These are phyloP conservation scores for Cinnamomum chago DNA, from an alignment of 164 flowering plant species.

Conservation along the genomic window DNA sequence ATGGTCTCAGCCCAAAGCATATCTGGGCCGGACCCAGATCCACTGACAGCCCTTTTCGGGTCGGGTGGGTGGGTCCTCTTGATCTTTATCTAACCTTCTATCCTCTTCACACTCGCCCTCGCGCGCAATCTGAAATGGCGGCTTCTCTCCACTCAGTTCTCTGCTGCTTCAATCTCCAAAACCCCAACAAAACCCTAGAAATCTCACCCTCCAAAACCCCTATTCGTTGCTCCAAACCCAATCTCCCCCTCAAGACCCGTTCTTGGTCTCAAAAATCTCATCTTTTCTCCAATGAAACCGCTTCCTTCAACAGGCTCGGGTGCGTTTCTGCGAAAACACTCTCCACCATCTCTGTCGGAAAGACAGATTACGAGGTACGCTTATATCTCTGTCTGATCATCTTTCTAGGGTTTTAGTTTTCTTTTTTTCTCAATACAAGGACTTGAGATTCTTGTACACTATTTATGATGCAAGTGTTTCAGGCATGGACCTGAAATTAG, in stretches of 20 bases:
- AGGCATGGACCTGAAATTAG: too few relatives aligned
- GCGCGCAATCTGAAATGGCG: not conserved
- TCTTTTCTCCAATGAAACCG: conserved; percentile 1
- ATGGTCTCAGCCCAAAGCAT: too few relatives aligned
- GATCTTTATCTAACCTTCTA: not conserved
- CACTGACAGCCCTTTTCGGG: not conserved
- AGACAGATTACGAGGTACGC: conserved; percentile 50
- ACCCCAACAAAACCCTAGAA: conserved; percentile 17
- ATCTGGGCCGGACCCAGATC: too few relatives aligned
- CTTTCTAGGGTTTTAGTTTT: not conserved
- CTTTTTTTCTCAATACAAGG: too few relatives aligned
- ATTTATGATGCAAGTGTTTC: too few relatives aligned
- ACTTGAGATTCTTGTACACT: too few relatives aligned
- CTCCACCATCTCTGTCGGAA: conserved; percentile 30
- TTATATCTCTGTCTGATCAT: not conserved
- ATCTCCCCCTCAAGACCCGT: not conserved
- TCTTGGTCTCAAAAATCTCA: conserved; percentile 5
- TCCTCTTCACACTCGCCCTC: not conserved
- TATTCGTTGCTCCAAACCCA: conserved; percentile 9
- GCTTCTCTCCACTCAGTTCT: conserved; percentile 10
- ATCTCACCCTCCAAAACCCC: not conserved
- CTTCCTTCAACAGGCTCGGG: not conserved
- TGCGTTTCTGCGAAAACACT: conserved; percentile 26
- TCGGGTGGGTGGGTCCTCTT: not conserved
- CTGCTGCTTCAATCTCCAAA: conserved; percentile 11